A percentile compares a stretch with the other conserved stretches of the same genome.
Conservation (phyloP, 2,329 filamentous ascomycete species). For the Nemania diffusa region DNA sequence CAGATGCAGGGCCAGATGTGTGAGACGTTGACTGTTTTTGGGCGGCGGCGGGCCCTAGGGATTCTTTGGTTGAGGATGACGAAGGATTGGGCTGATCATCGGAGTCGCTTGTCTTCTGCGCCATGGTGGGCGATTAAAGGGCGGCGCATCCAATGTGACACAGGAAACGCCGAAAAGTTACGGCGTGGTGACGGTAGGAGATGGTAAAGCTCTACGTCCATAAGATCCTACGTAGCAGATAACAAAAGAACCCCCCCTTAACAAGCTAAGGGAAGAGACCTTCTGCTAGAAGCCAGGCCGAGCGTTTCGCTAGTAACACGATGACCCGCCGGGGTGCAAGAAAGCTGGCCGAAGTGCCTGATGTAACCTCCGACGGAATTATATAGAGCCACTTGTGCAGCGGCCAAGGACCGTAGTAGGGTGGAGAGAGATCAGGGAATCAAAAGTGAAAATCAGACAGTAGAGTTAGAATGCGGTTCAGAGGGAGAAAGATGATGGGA, state of each 20-base stretch:
- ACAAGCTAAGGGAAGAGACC: constrained; percentile 38
- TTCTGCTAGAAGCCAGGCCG: constrained; percentile 40
- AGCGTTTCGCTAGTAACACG: constrained; percentile 41
- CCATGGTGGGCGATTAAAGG: constrained; percentile 51
- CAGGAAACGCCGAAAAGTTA: constrained; percentile 47
- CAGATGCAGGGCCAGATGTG: constrained; percentile 45
- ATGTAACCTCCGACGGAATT: constrained; percentile 36
- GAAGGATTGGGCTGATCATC: constrained; percentile 51
- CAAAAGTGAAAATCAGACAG: constrained; percentile 18
- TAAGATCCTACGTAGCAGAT: constrained; percentile 37
- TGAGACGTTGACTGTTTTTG: constrained; percentile 47
- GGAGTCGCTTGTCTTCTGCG: constrained; percentile 50
- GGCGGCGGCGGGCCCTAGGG: constrained; percentile 44
- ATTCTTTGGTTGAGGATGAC: constrained; percentile 49
- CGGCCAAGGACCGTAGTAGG: constrained; percentile 21
- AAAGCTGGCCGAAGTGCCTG: constrained; percentile 38
- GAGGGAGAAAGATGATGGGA: constrained; percentile 20
- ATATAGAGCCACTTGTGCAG: constrained; percentile 28
- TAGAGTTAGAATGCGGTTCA: constrained; percentile 27
- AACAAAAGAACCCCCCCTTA: constrained; percentile 36
- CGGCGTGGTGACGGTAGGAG: constrained; percentile 42
- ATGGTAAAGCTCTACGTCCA: constrained; percentile 45
- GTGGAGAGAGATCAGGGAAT: constrained; percentile 32
- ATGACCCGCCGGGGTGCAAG: constrained; percentile 40
- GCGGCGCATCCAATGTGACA: constrained; percentile 50